A percentile compares a stretch with the other conserved stretches of the same genome.
These are phyloP conservation scores for Sordariomycetes sp. DNA, from an alignment of 2,329 filamentous ascomycete genomes.

Conservation along the genomic window DNA sequence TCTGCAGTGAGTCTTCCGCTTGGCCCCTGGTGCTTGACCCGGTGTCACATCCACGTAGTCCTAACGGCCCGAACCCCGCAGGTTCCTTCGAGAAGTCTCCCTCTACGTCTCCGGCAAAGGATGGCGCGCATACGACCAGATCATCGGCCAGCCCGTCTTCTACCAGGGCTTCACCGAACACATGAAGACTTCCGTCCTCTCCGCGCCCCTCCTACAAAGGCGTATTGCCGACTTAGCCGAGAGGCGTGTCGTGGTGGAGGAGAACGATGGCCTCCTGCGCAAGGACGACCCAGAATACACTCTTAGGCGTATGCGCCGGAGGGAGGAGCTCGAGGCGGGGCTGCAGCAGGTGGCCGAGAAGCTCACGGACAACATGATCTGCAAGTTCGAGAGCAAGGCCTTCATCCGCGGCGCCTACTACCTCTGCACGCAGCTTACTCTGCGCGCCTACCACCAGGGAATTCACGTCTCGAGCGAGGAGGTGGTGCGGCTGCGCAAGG, in stretches of 20 bases:
- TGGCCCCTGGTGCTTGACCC: constrained; percentile 4
- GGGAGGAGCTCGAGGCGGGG: constrained; percentile 57
- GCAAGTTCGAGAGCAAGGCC: constrained; percentile 91
- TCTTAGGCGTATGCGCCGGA: constrained; percentile 31
- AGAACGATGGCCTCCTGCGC: constrained; percentile 58
- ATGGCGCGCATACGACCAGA: constrained; percentile 88
- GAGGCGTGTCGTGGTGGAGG: constrained; percentile 63
- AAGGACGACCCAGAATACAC: constrained; percentile 42
- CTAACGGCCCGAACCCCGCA: constrained; percentile 15
- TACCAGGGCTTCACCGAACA: constrained; percentile 86
- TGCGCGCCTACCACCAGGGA: constrained; percentile 89
- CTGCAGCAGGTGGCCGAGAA: constrained; percentile 74
- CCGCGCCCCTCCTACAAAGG: constrained; percentile 60
- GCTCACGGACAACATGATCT: constrained; percentile 93
- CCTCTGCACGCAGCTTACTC: constrained; percentile 74
- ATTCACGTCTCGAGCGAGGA: constrained; percentile 96
- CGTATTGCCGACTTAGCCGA: constrained; percentile 71
- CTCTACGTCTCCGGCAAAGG: constrained; percentile 86
- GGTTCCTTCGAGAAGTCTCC: constrained; percentile 88
- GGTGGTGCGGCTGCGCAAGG: constrained; percentile 68
- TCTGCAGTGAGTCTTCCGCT: constrained; percentile 33
- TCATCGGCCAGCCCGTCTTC: constrained; percentile 87
- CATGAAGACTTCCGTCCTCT: constrained; percentile 72
- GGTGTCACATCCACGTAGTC: background rate
- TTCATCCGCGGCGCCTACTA: constrained; percentile 95